phyloP scores from a whole-genome alignment of 2,329 filamentous ascomycete genomes.

The Xylaria polymorpha region DNA sequence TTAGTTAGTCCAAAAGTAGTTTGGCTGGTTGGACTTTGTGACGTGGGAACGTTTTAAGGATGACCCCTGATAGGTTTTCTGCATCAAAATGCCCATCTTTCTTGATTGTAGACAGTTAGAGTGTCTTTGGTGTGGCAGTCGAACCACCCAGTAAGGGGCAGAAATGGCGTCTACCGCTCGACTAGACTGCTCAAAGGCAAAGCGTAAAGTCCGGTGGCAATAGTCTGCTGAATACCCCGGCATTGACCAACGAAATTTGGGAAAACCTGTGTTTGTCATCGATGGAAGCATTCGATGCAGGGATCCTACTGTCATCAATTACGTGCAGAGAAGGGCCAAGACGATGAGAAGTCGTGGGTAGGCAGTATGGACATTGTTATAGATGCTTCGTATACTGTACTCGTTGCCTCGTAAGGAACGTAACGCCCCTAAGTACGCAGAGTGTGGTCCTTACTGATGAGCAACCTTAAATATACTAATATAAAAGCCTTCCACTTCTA shows the following conservation, averaged over 20 bases:
- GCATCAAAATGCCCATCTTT: conserved; percentile 8
- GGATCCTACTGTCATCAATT: neutral
- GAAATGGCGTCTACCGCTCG: neutral
- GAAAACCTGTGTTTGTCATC: conserved; percentile 3
- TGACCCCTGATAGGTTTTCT: conserved; percentile 10
- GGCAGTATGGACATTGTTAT: neutral
- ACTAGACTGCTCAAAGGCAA: conserved; percentile 27
- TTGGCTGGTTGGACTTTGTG: conserved; percentile 1
- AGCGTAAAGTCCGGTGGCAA: conserved; percentile 17
- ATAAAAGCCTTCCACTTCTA: neutral
- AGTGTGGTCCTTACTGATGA: neutral
- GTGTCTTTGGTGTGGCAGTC: neutral
- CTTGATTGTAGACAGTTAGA: neutral
- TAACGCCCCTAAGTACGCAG: conserved; percentile 3
- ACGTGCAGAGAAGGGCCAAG: neutral
- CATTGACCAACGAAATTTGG: conserved; percentile 12
- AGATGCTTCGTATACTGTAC: conserved; percentile 4
- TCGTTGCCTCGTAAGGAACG: neutral
- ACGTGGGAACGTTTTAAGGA: neutral
- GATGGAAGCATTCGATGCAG: neutral
- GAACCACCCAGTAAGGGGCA: neutral
- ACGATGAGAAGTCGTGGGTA: neutral
- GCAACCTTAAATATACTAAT: neutral
- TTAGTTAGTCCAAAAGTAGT: conserved; percentile 6
- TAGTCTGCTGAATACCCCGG: conserved; percentile 7